A percentile compares a stretch with the other conserved stretches of the same genome.
Evolutionary conservation across 352 stramenopile genomes (phyloP).

Genomic region (Pythium brassicae): DNA sequence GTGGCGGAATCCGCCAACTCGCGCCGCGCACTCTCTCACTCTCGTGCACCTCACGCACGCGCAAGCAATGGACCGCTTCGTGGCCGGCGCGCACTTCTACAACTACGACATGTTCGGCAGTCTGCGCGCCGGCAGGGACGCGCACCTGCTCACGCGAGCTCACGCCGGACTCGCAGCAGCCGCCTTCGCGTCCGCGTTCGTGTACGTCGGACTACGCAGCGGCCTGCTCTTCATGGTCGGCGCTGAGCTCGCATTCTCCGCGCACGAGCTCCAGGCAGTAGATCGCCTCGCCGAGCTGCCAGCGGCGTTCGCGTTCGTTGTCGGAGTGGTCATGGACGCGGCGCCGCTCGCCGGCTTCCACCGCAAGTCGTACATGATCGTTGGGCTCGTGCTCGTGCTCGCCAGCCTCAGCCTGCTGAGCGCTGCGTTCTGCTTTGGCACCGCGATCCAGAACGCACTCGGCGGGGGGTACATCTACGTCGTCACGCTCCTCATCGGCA

Average conservation of each 20-base stretch:
- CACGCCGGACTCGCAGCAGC: slow-evolving; percentile 16
- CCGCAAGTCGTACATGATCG: slow-evolving; percentile 74
- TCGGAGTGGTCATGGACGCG: slow-evolving; percentile 62
- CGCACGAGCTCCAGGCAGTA: slow-evolving; percentile 15
- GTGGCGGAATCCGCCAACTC: not conserved
- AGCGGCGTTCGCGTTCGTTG: slow-evolving; percentile 53
- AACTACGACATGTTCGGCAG: slow-evolving; percentile 22
- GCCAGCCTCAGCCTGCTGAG: slow-evolving; percentile 2
- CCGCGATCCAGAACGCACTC: not conserved
- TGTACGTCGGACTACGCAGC: slow-evolving; percentile 16
- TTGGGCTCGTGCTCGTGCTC: slow-evolving; percentile 23
- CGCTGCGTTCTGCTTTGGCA: slow-evolving; percentile 7
- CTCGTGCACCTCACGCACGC: not conserved
- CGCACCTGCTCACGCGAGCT: slow-evolving; percentile 9
- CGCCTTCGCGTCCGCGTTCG: slow-evolving; percentile 15
- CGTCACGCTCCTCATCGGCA: slow-evolving; percentile 10
- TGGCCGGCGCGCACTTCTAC: slow-evolving; percentile 20
- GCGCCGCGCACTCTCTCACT: not conserved
- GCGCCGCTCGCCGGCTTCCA: slow-evolving; percentile 56
- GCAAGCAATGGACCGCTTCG: slow-evolving; percentile 11
- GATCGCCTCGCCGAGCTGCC: slow-evolving; percentile 39
- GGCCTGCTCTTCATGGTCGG: slow-evolving; percentile 14
- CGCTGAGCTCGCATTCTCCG: slow-evolving; percentile 9
- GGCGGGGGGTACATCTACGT: slow-evolving; percentile 7
- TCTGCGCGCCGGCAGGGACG: slow-evolving; percentile 13